Conservation (phyloP, 257 asterid genomes). For the Scutellaria barbata region DNA sequence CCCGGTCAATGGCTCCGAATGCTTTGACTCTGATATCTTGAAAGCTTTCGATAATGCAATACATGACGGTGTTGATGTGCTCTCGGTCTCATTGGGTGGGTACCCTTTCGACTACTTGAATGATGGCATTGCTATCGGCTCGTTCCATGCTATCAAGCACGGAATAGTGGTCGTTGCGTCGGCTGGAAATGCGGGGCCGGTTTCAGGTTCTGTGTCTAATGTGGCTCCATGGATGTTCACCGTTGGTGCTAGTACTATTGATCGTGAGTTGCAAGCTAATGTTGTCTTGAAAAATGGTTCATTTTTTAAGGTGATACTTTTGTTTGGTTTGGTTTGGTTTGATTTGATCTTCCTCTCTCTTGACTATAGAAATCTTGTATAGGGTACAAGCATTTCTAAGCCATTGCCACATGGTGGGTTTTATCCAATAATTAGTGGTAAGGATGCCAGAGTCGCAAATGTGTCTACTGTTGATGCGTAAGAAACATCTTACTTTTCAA, state of each 20-base stretch:
- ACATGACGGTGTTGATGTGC: slow-evolving; percentile 71
- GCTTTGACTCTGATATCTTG: slow-evolving; percentile 61
- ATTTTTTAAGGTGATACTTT: slow-evolving; percentile 35
- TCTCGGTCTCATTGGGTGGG: slow-evolving; percentile 70
- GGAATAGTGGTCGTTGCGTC: slow-evolving; percentile 58
- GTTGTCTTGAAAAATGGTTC: slow-evolving; percentile 43
- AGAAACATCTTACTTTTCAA: slow-evolving; percentile 17
- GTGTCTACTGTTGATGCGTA: slow-evolving; percentile 48
- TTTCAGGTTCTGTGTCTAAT: slow-evolving; percentile 45
- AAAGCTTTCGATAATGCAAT: slow-evolving; percentile 66
- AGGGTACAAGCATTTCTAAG: slow-evolving; percentile 53
- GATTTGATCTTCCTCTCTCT: not conserved
- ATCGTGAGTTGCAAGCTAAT: slow-evolving; percentile 39
- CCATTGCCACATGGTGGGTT: slow-evolving; percentile 36
- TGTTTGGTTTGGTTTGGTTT: not conserved
- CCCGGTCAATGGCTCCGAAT: slow-evolving; percentile 8
- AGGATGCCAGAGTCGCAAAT: slow-evolving; percentile 40
- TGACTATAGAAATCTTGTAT: no score
- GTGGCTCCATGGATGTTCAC: slow-evolving; percentile 76
- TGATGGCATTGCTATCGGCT: slow-evolving; percentile 55
- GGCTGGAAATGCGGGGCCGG: slow-evolving; percentile 64
- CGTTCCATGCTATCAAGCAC: slow-evolving; percentile 63
- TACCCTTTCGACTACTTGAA: not conserved
- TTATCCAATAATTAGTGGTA: slow-evolving; percentile 49
- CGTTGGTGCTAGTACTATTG: slow-evolving; percentile 75